phyloP scores from a whole-genome alignment of 345 rosid genomes.

The Gossypium raimondii region DNA sequence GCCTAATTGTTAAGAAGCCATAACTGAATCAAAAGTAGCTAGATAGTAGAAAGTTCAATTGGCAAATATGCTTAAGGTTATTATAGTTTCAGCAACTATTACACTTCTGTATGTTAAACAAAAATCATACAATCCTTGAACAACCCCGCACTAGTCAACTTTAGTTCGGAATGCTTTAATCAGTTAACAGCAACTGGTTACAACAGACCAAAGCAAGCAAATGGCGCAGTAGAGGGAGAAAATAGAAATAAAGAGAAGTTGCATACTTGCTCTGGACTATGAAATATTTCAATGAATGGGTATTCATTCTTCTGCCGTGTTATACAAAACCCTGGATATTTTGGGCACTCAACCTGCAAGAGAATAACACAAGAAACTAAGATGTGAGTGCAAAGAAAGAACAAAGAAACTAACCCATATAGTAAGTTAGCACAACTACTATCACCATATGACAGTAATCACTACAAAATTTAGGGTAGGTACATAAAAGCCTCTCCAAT shows the following conservation, averaged over 20 bases:
- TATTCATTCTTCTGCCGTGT: conserved; percentile 85
- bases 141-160: not conserved
- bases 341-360: conserved; percentile 94
- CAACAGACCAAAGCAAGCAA: not conserved
- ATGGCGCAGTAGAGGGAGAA: not conserved
- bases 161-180: not conserved
- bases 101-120: not conserved
- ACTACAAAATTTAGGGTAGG: not conserved
- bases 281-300: conserved; percentile 88
- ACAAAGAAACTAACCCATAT: not conserved
- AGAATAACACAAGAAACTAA: conserved; percentile 23
- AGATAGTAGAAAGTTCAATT: not conserved
- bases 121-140: not conserved
- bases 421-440: not conserved
- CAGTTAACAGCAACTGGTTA: not conserved
- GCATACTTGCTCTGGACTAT: conserved; percentile 79
- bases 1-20: not conserved
- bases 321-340: conserved; percentile 92
- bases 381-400: conserved; percentile 6
- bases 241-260: conserved; percentile 2
- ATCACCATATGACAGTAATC: not conserved
- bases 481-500: not conserved
- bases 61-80: not conserved
- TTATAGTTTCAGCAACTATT: not conserved
- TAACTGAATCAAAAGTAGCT: not conserved